Percentiles rank a stretch among this genome's conserved stretches.
These are phyloP conservation scores for Brettanomyces nanus DNA, from an alignment of 805 yeast species.

Conservation along the genomic window DNA sequence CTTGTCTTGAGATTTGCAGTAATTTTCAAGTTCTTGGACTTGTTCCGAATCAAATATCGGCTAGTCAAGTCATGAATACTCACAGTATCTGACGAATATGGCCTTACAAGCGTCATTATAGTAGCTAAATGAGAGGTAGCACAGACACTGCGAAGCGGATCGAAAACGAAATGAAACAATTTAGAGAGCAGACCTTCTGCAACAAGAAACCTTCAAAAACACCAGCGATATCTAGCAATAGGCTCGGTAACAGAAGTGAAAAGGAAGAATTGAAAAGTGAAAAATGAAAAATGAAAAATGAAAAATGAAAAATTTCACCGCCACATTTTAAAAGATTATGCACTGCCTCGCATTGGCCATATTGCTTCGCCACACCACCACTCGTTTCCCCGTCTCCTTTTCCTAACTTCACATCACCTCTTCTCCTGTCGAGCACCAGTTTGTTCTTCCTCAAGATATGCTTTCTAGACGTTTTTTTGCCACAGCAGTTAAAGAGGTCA, in stretches of 20 bases:
- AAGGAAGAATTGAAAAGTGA: no score
- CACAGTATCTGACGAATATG: constrained; percentile 25
- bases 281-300: no score
- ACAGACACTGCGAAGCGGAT: no score
- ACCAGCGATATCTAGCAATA: no score
- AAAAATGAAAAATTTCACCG: no score
- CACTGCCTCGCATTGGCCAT: background rate
- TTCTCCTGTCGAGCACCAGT: background rate
- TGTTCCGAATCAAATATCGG: constrained; percentile 9
- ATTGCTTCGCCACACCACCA: background rate
- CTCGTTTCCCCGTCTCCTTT: background rate
- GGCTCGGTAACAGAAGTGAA: no score
- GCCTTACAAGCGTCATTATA: background rate
- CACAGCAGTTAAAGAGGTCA: constrained; percentile 12
- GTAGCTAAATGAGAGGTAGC: no score
- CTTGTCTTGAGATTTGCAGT: constrained; percentile 57
- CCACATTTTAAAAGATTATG: no score
- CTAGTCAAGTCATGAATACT: constrained; percentile 42
- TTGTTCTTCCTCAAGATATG: background rate
- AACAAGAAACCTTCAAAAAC: no score
- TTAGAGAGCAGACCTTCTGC: no score
- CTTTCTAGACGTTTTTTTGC: constrained; percentile 20
- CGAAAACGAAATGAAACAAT: no score
- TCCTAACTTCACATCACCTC: background rate
- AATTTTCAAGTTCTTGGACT: constrained; percentile 8